A percentile compares a stretch with the other conserved stretches of the same genome.
These are phyloP conservation scores for Telfairia occidentalis DNA, from an alignment of 331 rosid species.

Conservation along the genomic window DNA sequence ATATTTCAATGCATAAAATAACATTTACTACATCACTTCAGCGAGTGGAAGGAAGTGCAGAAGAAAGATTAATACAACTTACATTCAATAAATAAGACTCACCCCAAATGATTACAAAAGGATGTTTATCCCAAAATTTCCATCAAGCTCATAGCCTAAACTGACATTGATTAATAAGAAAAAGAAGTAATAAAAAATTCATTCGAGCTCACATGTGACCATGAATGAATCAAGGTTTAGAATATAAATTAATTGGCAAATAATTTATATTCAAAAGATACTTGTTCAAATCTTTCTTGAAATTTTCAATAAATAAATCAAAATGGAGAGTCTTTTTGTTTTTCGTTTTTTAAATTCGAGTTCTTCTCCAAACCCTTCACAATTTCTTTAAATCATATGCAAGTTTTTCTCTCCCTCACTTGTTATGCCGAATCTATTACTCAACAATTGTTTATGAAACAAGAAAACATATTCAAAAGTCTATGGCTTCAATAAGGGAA, in stretches of 20 bases:
- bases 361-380: no score
- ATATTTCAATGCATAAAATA: background rate
- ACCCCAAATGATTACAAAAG: background rate
- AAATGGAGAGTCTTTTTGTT: no score
- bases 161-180: background rate
- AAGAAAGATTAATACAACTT: conserved; percentile 2
- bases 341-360: no score
- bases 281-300: no score
- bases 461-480: no score
- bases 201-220: background rate
- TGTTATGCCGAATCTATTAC: no score
- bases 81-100: background rate
- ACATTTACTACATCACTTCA: background rate
- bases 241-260: background rate
- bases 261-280: no score
- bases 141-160: background rate
- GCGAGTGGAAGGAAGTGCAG: background rate
- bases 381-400: no score
- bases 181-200: background rate
- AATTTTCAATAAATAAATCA: no score
- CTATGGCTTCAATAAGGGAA: no score
- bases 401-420: no score
- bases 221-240: background rate
- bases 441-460: no score
- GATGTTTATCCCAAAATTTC: background rate